Percentiles rank a stretch among this genome's conserved stretches.
These are phyloP conservation scores for Monosporascus cannonballus DNA, from an alignment of 2,329 filamentous ascomycete species.

Conservation along the genomic window DNA sequence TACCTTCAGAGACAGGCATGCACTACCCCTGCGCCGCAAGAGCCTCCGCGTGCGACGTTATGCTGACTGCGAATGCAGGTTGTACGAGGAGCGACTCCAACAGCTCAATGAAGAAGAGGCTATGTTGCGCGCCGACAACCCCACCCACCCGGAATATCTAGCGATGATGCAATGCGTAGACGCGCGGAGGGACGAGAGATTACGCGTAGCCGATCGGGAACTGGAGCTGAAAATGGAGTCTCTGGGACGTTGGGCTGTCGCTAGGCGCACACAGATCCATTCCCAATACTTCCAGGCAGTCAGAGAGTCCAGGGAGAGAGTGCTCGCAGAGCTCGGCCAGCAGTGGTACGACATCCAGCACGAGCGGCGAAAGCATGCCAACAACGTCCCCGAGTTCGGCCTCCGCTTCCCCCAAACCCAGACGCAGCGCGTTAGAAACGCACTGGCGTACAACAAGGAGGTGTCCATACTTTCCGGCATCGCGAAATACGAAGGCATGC, in stretches of 20 bases:
- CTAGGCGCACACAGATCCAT: conserved; percentile 78
- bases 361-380: conserved; percentile 72
- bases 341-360: conserved; percentile 92
- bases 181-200: conserved; percentile 72
- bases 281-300: conserved; percentile 86
- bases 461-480: conserved; percentile 86
- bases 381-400: conserved; percentile 74
- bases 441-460: conserved; percentile 89
- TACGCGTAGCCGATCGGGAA: conserved; percentile 68
- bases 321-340: conserved; percentile 75
- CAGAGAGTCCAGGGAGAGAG: conserved; percentile 73
- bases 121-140: conserved; percentile 51
- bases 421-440: conserved; percentile 73
- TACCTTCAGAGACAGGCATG: conserved; percentile 72
- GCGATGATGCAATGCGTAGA: conserved; percentile 86
- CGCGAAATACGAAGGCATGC: conserved; percentile 93
- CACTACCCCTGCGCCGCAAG: conserved; percentile 3
- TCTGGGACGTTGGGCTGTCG: conserved; percentile 68
- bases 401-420: conserved; percentile 73
- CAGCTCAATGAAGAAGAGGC: conserved; percentile 68
- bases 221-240: conserved; percentile 68
- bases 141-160: conserved; percentile 86
- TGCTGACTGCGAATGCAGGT: conserved; percentile 39
- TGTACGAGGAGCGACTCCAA: conserved; percentile 83
- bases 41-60: conserved; percentile 11